phyloP scores from a whole-genome alignment of 208 protist genomes.

The Novymonas esmeraldas region DNA sequence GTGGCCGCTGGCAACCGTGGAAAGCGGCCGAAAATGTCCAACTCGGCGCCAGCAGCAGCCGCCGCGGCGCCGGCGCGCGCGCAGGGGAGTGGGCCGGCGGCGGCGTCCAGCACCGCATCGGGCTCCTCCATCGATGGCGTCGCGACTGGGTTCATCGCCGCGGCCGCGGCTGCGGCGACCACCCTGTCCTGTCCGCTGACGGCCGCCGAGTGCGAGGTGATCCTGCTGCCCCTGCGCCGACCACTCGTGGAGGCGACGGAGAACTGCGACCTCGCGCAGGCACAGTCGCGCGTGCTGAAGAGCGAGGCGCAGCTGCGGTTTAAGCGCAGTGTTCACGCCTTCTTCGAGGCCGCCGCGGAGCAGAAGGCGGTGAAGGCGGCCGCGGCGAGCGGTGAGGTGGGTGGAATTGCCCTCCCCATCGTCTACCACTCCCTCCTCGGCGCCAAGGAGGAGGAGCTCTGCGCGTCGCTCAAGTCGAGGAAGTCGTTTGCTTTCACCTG shows the following conservation, averaged over 20 bases:
- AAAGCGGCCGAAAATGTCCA: constrained; percentile 9
- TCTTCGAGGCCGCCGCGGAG: constrained; percentile 19
- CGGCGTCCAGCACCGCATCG: neutral
- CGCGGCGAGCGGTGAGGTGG: neutral
- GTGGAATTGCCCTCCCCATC: neutral
- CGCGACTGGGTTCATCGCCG: neutral
- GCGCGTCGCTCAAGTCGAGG: constrained; percentile 2
- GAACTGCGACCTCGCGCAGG: constrained; percentile 6
- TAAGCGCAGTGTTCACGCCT: constrained; percentile 13
- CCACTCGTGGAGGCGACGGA: constrained; percentile 16
- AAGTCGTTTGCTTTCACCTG: constrained; percentile 12
- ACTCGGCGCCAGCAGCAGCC: neutral
- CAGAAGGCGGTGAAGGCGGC: constrained; percentile 8
- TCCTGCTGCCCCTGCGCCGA: constrained; percentile 12
- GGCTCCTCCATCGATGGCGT: neutral
- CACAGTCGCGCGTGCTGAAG: constrained; percentile 1
- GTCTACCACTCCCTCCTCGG: constrained; percentile 23
- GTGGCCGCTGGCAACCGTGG: neutral
- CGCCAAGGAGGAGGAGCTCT: constrained; percentile 16
- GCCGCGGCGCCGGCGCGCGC: neutral
- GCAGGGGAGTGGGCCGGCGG: neutral
- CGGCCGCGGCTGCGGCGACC: neutral
- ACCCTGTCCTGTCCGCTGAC: constrained; percentile 24
- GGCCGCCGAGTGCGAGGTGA: constrained; percentile 21
- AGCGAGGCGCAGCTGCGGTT: constrained; percentile 9